A percentile compares a stretch with the other conserved stretches of the same genome.
phyloP scores from a whole-genome alignment of 2,329 filamentous ascomycete species.

The Paracorniculantispora psalliotae region DNA sequence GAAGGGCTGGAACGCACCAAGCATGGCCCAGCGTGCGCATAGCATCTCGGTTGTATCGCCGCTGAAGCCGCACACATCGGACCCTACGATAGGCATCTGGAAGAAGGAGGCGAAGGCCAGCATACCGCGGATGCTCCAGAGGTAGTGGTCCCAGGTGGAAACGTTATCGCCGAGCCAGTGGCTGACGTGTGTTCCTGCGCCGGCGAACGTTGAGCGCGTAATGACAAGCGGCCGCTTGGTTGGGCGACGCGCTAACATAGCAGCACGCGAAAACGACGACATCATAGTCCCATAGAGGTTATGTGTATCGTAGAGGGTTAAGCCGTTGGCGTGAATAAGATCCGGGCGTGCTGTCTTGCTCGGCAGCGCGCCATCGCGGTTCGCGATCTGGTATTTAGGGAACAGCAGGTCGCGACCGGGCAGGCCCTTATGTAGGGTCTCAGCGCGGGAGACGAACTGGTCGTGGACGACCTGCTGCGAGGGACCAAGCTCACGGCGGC shows the following conservation, averaged over 20 bases:
- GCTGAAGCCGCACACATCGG: slow-evolving; percentile 74
- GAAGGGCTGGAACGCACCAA: slow-evolving; percentile 64
- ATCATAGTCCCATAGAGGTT: slow-evolving; percentile 76
- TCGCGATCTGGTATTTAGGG: slow-evolving; percentile 19
- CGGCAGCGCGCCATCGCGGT: slow-evolving; percentile 38
- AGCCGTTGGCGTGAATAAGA: slow-evolving; percentile 61
- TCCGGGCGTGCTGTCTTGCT: slow-evolving; percentile 63
- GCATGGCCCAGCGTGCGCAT: slow-evolving; percentile 61
- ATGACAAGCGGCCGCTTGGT: slow-evolving; percentile 63
- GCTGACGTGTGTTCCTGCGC: slow-evolving; percentile 60
- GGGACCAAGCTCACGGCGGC: slow-evolving; percentile 34
- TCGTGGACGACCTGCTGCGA: not conserved
- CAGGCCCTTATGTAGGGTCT: slow-evolving; percentile 16
- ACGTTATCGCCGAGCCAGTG: slow-evolving; percentile 49
- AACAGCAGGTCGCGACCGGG: slow-evolving; percentile 18
- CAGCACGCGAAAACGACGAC: slow-evolving; percentile 57
- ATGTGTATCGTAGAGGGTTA: slow-evolving; percentile 69
- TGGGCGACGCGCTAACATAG: slow-evolving; percentile 64
- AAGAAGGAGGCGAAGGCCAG: slow-evolving; percentile 60
- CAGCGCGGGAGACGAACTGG: not conserved
- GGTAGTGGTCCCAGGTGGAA: slow-evolving; percentile 53
- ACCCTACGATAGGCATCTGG: slow-evolving; percentile 63
- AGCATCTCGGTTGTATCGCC: slow-evolving; percentile 55
- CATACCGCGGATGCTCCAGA: slow-evolving; percentile 52
- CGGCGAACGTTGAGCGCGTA: slow-evolving; percentile 71